Base-by-base conservation (phyloP, 2,329 filamentous ascomycete genomes). In the Meredithiella fracta region DNA sequence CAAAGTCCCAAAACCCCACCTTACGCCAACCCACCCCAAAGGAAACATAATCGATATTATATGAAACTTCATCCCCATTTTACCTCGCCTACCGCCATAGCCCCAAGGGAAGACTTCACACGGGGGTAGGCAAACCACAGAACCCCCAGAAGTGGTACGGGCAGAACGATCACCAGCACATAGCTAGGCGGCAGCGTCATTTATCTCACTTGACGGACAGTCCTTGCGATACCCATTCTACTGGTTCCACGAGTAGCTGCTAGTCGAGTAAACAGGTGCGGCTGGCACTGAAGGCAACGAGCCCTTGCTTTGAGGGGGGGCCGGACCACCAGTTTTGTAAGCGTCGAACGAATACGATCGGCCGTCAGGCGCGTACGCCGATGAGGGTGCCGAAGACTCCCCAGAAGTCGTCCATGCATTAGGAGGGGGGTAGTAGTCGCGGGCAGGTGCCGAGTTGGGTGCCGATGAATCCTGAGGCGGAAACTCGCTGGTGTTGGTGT, bases 221-320 rank as follows among this genome's bases (percentile, higher is more conserved):
- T 11, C 11, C 11, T 34, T 34, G n/a, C 49, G 49, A 17, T n/a
- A 11, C n/a, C 3, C 17, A 51, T 29, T 57, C 56, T 72, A 75
- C 53, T 71, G 67, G 60, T 72, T 77, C 77, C 77, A 80, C 31
- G 75, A 77, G 63, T 80, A 80, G 63, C 78, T 73, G 63, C 71
- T 73, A 11, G 65, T 78, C 69, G 11, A 68, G 57, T 75, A 75
- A 23, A 68, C 63, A 17, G 58, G 60, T 22, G 58, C 42, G 11
- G 26, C 47, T 9, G 56, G 44, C 37, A 53, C 38, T n/a, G 58
- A 52, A 26, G 56, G 51, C 17, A 57, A 50, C 14, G 52, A 38
- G 3, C 55, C 47, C 54, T 59, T 60, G 20, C 67, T 64, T 2
- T 69, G 67, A 14, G 72, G 67, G 9, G 70, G 67, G 26, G 68